These are phyloP conservation scores for Gamsiella multidivaricata DNA, from an alignment of 192 early-diverging fungal genomes.

Conservation along the genomic window DNA sequence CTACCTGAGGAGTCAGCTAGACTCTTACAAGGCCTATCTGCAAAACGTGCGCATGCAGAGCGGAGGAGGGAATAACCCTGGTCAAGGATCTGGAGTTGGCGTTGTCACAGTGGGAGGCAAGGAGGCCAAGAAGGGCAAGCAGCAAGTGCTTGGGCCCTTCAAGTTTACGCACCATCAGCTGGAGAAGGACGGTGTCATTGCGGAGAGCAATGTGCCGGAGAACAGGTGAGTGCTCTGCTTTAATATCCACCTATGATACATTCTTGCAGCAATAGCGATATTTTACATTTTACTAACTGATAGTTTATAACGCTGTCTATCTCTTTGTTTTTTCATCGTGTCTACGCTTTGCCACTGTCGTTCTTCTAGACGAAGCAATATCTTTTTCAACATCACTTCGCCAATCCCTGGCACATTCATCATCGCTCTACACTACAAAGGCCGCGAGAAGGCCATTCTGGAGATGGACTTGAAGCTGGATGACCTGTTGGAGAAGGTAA, in stretches of 20 bases:
- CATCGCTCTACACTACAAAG: conserved; percentile 90
- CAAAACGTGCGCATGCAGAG: conserved; percentile 92
- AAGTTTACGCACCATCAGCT: conserved; percentile 87
- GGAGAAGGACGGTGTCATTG: conserved; percentile 94
- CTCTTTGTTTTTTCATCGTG: neutral
- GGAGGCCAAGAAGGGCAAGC: conserved; percentile 57
- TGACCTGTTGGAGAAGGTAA: conserved; percentile 81
- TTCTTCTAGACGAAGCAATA: conserved; percentile 72
- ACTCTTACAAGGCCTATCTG: conserved; percentile 94
- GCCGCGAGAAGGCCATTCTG: conserved; percentile 90
- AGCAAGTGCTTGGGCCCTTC: conserved; percentile 74
- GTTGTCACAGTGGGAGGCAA: conserved; percentile 72
- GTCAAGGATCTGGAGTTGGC: conserved; percentile 61
- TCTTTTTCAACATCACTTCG: conserved; percentile 90
- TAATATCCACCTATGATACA: no score
- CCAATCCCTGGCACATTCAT: conserved; percentile 91
- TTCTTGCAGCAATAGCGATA: no score
- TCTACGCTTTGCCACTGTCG: neutral
- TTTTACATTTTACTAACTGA: neutral
- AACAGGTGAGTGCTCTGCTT: conserved; percentile 69
- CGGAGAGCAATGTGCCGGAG: conserved; percentile 91
- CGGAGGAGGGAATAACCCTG: conserved; percentile 52
- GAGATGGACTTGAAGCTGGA: conserved; percentile 96
- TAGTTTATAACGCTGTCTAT: neutral
- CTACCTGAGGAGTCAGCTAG: conserved; percentile 88